Base-by-base conservation (phyloP, 2,329 filamentous ascomycete genomes). In the Hypoxylon sp. region DNA sequence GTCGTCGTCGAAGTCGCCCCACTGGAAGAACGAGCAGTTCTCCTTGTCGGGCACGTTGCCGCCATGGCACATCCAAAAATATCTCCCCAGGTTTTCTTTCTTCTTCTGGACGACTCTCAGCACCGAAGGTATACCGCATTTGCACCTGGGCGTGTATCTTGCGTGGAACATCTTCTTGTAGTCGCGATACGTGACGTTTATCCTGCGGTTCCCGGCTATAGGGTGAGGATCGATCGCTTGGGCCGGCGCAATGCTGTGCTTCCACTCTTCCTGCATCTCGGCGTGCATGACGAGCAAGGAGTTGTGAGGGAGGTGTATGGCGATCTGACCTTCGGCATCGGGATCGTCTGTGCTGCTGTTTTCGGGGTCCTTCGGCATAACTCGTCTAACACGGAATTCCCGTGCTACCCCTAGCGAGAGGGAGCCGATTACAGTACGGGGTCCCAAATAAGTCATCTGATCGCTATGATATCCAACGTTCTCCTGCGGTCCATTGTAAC, bases 251-350 rank as follows among this genome's bases (percentile, higher is more conserved):
- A 99, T 90, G 64, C 85, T 84, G 73, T 99, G 95, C 73, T 97
- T 98, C 92, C 92, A 98, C 70, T 90, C 88, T 71, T 98, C 94
- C 71, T 98, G 94, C 91, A 97, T 98, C 71, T 96, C 92, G 0
- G 94, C 93, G 70, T 98, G 93, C 95, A 99, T 98, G 8, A 98
- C 81, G 0, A 99, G 81, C 0, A 98, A 82, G 0, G 91, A 96
- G 73, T 98, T 98, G 74, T 98, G 95, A 0, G 94, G 94, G 0
- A 98, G 85, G 67, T 97, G 92, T 38, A 98, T 95, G 1, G 92
- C 87, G 56, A 98, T 94, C 71, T 97, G 93, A 3, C 93, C 94
- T 69, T 90, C 86, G 0, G 83, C 81, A 63, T 95, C 88, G 1
- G 83, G 78, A 10, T 81, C 77, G 2, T 76, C 73, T 70, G 70